These are phyloP conservation scores for Colletotrichum sp. DNA, from an alignment of 2,329 filamentous ascomycete genomes.

Conservation along the genomic window DNA sequence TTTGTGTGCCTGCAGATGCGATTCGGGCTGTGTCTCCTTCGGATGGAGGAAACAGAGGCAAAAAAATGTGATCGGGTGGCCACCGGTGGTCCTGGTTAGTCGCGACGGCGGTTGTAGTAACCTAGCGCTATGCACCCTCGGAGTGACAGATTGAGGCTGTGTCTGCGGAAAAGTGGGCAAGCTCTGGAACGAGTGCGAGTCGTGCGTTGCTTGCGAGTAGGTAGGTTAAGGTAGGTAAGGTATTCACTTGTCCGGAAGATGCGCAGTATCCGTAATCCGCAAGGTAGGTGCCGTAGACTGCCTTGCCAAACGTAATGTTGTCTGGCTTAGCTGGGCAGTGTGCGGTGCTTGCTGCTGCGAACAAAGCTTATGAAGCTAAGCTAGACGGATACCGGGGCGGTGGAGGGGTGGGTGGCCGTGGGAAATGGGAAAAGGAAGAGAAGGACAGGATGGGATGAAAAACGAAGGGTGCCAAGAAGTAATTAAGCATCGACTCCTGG, in stretches of 20 bases:
- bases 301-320: background rate
- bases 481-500: background rate
- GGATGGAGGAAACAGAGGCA: background rate
- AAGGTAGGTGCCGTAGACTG: background rate
- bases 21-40: conserved; percentile 1
- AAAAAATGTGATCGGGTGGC: background rate
- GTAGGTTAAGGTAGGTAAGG: background rate
- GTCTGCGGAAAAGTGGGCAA: conserved; percentile 11
- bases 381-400: background rate
- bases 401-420: background rate
- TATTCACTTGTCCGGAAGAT: background rate
- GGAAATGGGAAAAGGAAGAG: background rate
- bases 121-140: conserved; percentile 1
- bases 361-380: background rate
- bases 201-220: background rate
- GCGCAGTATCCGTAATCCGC: background rate
- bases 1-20: background rate
- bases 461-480: background rate
- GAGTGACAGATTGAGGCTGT: conserved; percentile 7
- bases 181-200: conserved; percentile 5
- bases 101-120: conserved; percentile 9
- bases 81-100: background rate
- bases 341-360: background rate
- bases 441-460: background rate
- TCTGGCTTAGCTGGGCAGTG: background rate